Conservation (phyloP, 2,329 filamentous ascomycete species). For the Fusarium sp. region DNA sequence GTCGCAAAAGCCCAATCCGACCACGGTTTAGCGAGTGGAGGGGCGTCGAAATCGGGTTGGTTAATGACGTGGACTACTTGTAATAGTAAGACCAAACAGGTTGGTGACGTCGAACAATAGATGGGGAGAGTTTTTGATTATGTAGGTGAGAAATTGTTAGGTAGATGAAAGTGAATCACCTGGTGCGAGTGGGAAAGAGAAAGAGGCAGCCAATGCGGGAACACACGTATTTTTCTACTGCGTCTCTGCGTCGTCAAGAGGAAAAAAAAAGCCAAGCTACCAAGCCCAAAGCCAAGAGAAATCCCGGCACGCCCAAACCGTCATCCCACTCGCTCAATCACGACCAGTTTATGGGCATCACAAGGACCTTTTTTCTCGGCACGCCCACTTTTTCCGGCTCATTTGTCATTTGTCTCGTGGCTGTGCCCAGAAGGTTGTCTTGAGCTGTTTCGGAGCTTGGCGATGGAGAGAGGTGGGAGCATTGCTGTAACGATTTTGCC, state of each 20-base stretch:
- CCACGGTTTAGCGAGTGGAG: neutral
- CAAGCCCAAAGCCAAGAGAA: constrained; percentile 6
- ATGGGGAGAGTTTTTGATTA: neutral
- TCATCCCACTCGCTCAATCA: neutral
- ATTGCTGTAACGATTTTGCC: neutral
- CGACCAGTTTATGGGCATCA: constrained; percentile 1
- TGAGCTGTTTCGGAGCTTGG: constrained; percentile 15
- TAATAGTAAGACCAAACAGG: neutral
- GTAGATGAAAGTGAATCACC: neutral
- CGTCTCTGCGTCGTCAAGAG: neutral
- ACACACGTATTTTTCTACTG: neutral
- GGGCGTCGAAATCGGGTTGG: neutral
- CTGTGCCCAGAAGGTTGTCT: constrained; percentile 13
- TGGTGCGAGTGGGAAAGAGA: neutral
- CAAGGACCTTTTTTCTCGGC: neutral
- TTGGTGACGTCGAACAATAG: neutral
- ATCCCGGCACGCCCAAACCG: neutral
- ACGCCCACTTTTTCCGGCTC: constrained; percentile 34
- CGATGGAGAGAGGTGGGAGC: neutral
- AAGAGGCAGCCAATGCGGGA: neutral
- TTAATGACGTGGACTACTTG: neutral
- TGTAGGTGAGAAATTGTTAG: neutral
- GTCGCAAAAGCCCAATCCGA: neutral
- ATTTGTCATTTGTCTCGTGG: constrained; percentile 14
- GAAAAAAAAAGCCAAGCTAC: neutral